Percentiles rank a stretch among this genome's conserved stretches.
Conservation (phyloP, 352 stramenopile genomes). For the Phytopythium chamaehyphon region DNA sequence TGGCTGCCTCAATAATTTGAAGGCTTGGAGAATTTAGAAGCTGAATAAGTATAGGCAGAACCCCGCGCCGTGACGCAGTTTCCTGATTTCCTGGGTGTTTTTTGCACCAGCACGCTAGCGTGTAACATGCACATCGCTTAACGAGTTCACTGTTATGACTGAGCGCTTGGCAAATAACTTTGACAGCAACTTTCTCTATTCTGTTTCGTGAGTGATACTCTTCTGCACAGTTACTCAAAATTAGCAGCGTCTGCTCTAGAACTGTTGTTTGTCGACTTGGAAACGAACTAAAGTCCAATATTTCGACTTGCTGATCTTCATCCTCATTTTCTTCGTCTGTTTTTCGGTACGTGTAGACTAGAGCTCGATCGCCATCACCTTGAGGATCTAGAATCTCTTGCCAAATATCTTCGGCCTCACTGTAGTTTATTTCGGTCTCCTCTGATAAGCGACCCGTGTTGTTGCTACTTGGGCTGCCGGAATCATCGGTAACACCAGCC, state of each 20-base stretch:
- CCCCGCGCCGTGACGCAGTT: slow-evolving; percentile 32
- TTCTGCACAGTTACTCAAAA: slow-evolving; percentile 67
- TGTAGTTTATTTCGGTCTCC: slow-evolving; percentile 6
- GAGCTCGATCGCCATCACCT: background rate
- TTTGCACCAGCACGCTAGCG: slow-evolving; percentile 60
- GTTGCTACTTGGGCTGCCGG: background rate
- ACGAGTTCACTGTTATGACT: slow-evolving; percentile 63
- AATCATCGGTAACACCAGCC: background rate
- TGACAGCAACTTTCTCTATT: slow-evolving; percentile 50
- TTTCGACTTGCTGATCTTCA: slow-evolving; percentile 9
- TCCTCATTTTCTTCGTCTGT: slow-evolving; percentile 5
- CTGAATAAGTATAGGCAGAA: slow-evolving; percentile 50
- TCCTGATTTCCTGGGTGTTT: slow-evolving; percentile 39
- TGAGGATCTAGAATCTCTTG: slow-evolving; percentile 4
- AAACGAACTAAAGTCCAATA: slow-evolving; percentile 54
- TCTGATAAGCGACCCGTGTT: too few relatives aligned
- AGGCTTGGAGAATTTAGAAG: slow-evolving; percentile 56
- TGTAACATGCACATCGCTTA: slow-evolving; percentile 65
- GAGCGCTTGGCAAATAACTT: slow-evolving; percentile 52
- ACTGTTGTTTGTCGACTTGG: slow-evolving; percentile 50
- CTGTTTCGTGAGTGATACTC: slow-evolving; percentile 30
- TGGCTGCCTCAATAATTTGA: slow-evolving; percentile 51
- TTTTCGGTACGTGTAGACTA: slow-evolving; percentile 13
- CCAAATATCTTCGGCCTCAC: slow-evolving; percentile 3
- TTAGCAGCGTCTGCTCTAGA: slow-evolving; percentile 59